phyloP scores from a whole-genome alignment of 495 filamentous ascomycete genomes.

The Tricharina praecox region DNA sequence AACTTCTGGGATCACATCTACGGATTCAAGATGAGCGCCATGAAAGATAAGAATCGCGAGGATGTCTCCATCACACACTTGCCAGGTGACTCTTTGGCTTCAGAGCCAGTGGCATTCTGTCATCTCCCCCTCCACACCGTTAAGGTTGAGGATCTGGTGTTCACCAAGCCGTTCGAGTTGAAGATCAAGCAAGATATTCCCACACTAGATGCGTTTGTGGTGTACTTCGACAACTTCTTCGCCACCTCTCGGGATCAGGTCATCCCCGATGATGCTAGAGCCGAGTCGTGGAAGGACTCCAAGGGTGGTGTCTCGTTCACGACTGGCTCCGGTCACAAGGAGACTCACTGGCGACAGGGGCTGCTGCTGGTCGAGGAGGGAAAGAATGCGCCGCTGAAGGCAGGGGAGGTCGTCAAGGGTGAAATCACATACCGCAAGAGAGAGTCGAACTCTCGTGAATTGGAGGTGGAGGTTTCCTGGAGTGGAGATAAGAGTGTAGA shows the following conservation, averaged over 20 bases:
- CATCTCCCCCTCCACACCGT: conserved; percentile 59
- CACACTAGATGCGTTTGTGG: conserved; percentile 85
- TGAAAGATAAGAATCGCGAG: conserved; percentile 52
- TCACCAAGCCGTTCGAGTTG: conserved; percentile 48
- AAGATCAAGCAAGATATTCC: conserved; percentile 38
- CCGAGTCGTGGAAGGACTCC: conserved; percentile 27
- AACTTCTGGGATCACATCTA: conserved; percentile 70
- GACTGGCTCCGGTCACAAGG: conserved; percentile 28
- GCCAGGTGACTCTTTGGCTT: conserved; percentile 58
- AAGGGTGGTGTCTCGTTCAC: conserved; percentile 30
- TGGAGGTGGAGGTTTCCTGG: conserved; percentile 28
- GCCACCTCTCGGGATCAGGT: conserved; percentile 81
- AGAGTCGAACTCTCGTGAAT: conserved; percentile 22
- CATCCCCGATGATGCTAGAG: conserved; percentile 21
- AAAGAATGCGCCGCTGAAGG: conserved; percentile 20
- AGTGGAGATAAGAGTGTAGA: conserved; percentile 8
- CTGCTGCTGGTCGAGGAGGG: conserved; percentile 26
- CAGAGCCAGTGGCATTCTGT: conserved; percentile 48
- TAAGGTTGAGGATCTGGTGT: conserved; percentile 46
- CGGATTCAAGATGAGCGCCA: conserved; percentile 57
- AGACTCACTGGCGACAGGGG: conserved; percentile 32
- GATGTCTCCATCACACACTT: conserved; percentile 59
- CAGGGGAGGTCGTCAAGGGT: conserved; percentile 23
- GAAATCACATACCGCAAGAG: conserved; percentile 26
- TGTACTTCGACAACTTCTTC: conserved; percentile 99